phyloP scores from a whole-genome alignment of 129 eudicot species.

The Tagetes patula region DNA sequence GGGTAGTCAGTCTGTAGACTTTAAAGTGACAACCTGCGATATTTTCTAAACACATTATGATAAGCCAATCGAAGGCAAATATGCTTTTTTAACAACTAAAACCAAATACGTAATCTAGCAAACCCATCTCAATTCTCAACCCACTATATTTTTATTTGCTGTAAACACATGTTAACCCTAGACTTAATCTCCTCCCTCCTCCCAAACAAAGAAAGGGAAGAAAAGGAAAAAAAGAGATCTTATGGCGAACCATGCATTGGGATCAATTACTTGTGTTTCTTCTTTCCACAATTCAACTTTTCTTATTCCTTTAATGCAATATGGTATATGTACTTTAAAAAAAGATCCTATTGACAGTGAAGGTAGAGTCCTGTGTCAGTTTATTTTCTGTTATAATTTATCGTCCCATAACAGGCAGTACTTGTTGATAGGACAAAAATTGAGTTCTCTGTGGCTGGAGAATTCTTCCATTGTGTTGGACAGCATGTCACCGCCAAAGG shows the following conservation, averaged over 20 bases:
- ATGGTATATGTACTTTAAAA: neutral
- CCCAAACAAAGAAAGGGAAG: neutral
- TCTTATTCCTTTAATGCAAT: neutral
- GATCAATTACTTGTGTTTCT: neutral
- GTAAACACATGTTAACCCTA: neutral
- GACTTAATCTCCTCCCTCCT: neutral
- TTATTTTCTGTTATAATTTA: neutral
- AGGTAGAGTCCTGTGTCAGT: neutral
- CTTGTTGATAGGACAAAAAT: slow-evolving; percentile 55
- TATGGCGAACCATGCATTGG: neutral
- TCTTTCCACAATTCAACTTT: neutral
- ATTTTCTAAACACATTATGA: neutral
- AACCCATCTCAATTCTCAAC: neutral
- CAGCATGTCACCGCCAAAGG: slow-evolving; percentile 66
- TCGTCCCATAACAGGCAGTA: neutral
- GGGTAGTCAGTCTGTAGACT: neutral
- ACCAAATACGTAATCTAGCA: neutral
- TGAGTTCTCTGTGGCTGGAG: slow-evolving; percentile 72
- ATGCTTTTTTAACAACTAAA: too few relatives aligned
- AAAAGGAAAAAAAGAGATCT: neutral
- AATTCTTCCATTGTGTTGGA: slow-evolving; percentile 68
- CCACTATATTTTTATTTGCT: neutral
- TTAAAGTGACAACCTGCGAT: neutral
- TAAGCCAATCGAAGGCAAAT: neutral
- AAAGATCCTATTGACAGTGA: neutral